Base-by-base conservation (phyloP, 768 basidiomycete species). In the Cystofilobasidium bisporidii region DNA sequence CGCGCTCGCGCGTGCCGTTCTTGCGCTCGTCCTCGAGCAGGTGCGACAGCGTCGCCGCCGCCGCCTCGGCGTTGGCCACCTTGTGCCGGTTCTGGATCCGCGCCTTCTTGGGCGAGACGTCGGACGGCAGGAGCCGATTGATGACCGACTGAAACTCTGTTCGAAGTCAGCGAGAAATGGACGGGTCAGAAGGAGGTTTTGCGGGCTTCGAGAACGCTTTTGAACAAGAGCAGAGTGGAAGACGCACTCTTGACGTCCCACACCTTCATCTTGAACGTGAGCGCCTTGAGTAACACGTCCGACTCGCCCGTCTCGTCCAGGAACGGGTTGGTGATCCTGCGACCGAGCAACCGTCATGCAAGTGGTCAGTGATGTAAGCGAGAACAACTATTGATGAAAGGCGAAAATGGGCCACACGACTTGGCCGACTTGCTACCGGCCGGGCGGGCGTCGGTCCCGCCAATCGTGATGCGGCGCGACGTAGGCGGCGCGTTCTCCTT, bases 1-100 rank as follows among this genome's bases (percentile, higher is more conserved):
- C 96, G 56, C 94, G 88, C 79, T 99, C 96, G 22, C 84, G 86
- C 1, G 85, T 87, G 56, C 96, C 96, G 71, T 90, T 85, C 48
- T 89, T 77, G 69, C 85, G 86, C 75, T 98, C 96, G 24, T 87
- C 86, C 72, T 89, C 85, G 36, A 82, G 79, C 17, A 81, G 78
- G 32, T 77, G 74, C 0, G 79, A 79, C 30, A 81, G 77, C 9
- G 78, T 56, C 30, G 53, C 53, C 1, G 53, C 53, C 2, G 53
- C 53, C 74, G 43, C 26, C 28, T 56, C 53, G 30, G 53, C 53
- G 28, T 32, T 28, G 18, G 28, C 53, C 3, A 15, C 53, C 30
- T 28, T 56, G 53, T 28, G 28, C 30, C 28, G 26, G 30, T 15
- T 32, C 41, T 24, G 33, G 26, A 38, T 9, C 3, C 59, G 59